Evolutionary conservation across 345 rosid genomes (phyloP), one percentile per base, ranked within the genome.

Genomic region (Hypericum perforatum): DNA sequence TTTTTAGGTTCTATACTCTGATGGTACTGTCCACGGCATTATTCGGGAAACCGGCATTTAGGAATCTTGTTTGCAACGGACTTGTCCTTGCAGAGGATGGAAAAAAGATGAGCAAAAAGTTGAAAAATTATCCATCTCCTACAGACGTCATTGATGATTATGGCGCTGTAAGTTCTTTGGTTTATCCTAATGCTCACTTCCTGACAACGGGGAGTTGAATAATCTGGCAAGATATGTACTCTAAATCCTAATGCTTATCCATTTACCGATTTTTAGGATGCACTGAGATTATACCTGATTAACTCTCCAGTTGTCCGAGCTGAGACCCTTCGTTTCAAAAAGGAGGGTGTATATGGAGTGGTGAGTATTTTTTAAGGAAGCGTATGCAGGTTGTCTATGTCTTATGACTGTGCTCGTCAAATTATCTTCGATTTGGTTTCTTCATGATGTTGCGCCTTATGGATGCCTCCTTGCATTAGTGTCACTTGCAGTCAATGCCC

Each of bases 291-390:
- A 51, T 94, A 89, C 79, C 80, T 94, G 16, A 84, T 94, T 50
- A 94, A 89, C 65, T 94, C 99, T 69, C 99, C 99, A 37, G 97
- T 94, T 62, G 99, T 94, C 50, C 95, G 97, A 39, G 99, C 95
- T 10, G 99, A 94, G 68, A 74, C 94, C 58, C 69, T 94, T 58
- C 94, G 97, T 41, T 94, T 94, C 63, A 94, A 84, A 72, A 86
- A 75, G 71, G 97, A 86, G 37, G 99, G 97, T 56, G 97, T 94
- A 29, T 82, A 67, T 67, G 67, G 87, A 72, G 95, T 94, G 65
- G 99, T 94, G 74, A 92, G 98, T 87, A 47, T 32, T 13, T 45
- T 5, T 9, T 8, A 6, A 42, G 11, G 7, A 22, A 22, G 32
- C 32, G 32, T 22, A 22, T 22, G 45, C 3, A n/a, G 3, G 12